Evolutionary conservation across 2,329 filamentous ascomycete genomes (phyloP), one percentile per base, ranked within the genome.

Genomic region (Fusarium sp.): DNA sequence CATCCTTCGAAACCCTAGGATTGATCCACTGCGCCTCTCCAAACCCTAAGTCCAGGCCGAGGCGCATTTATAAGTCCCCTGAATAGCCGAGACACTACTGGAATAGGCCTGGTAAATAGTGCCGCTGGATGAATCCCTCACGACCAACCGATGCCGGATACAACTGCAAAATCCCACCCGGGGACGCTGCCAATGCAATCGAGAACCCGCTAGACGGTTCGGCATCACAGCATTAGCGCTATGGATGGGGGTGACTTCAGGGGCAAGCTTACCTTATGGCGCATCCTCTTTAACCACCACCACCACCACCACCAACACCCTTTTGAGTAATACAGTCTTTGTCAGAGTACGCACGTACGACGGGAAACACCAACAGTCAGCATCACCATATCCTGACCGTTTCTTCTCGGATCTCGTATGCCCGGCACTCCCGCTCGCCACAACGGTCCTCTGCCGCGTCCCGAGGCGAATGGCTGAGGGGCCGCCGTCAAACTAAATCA

Each of bases 11-110:
- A 71, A 50, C 68, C 68, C 68, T 71, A 71, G 61, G 38, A 36
- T n/a, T 33, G 68, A 69, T 71, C 68, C 68, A 71, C 68, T 54
- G 54, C 55, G 20, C 38, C 60, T 63, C 58, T 46, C 25, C 14
- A 46, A 71, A 69, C 68, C 68, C 68, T 71, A 71, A 71, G 57
- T 46, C 65, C 61, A 62, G 40, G 42, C 68, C 65, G 42, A 58
- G 38, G 53, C 49, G 50, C 68, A 69, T 69, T 33, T 33, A 58
- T 25, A 49, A 40, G 40, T 50, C 56, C 58, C 64, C 42, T 62
- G 40, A 18, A 50, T 58, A 63, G 50, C 54, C 58, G 55, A 67
- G 64, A 54, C 57, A 57, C 68, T 70, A 68, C 67, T 70, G 40
- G 57, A 68, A 62, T 65, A 62, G 64, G 61, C 54, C 68, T 68